Evolutionary conservation across 2,329 filamentous ascomycete genomes (phyloP).

Genomic region (Alternaria novae-zelandiae): DNA sequence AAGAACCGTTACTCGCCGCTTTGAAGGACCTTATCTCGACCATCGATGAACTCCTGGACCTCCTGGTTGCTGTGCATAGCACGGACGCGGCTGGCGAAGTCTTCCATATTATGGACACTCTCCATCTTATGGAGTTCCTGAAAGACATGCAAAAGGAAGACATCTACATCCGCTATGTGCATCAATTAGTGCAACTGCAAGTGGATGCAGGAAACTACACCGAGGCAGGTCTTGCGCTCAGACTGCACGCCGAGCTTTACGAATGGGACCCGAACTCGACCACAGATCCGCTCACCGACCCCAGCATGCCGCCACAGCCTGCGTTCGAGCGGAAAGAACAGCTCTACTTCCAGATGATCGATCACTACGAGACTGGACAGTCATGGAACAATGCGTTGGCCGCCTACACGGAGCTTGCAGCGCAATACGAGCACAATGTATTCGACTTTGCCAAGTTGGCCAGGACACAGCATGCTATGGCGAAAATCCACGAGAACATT

Average conservation of each 20-base stretch:
- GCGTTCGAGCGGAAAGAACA: conserved; percentile 92
- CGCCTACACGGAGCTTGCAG: conserved; percentile 87
- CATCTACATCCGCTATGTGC: conserved; percentile 94
- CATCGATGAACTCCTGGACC: conserved; percentile 87
- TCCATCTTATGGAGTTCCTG: conserved; percentile 93
- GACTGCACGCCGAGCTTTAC: conserved; percentile 90
- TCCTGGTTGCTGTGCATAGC: conserved; percentile 87
- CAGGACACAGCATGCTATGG: conserved; percentile 86
- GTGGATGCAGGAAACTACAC: conserved; percentile 76
- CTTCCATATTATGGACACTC: conserved; percentile 82
- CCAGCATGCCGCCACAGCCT: conserved; percentile 80
- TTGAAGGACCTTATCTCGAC: conserved; percentile 81
- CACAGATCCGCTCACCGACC: conserved; percentile 72
- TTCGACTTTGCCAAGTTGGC: conserved; percentile 95
- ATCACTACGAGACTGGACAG: conserved; percentile 91
- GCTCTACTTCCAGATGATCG: conserved; percentile 93
- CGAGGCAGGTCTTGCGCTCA: conserved; percentile 86
- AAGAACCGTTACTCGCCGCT: conserved; percentile 77
- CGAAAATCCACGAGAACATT: conserved; percentile 87
- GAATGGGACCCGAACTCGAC: conserved; percentile 80
- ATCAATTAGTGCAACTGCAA: conserved; percentile 84
- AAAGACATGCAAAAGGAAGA: conserved; percentile 97
- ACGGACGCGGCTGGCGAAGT: conserved; percentile 76
- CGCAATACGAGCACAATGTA: conserved; percentile 87
- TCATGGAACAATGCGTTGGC: conserved; percentile 88